Percentiles rank a stretch among this genome's conserved stretches.
These are phyloP conservation scores for Pythium inflatum DNA, from an alignment of 352 stramenopile genomes.

Conservation along the genomic window DNA sequence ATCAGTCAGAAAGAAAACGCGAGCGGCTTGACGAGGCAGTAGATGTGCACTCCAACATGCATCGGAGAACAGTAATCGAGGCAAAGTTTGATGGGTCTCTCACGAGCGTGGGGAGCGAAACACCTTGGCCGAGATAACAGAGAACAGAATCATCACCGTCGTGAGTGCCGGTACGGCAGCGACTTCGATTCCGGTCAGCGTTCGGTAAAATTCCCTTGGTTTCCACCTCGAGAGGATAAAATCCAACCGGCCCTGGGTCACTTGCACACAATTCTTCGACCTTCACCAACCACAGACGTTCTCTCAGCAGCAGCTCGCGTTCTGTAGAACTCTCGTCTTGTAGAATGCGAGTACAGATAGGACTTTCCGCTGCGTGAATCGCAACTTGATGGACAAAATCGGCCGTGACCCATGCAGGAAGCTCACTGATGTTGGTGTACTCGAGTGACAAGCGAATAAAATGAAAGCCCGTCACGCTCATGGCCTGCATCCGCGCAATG, in stretches of 20 bases:
- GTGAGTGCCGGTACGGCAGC: no score
- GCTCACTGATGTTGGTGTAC: conserved; percentile 7
- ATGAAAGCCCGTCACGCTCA: no score
- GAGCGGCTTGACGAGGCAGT: no score
- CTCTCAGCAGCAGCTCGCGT: not conserved
- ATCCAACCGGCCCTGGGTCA: not conserved
- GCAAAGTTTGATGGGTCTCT: no score
- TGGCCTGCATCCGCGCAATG: not conserved
- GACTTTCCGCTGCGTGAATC: not conserved
- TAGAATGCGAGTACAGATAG: not conserved
- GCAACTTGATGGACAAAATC: not conserved
- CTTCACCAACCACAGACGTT: conserved; percentile 5
- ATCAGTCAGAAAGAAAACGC: no score
- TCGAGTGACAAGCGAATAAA: not conserved
- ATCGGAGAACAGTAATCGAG: no score
- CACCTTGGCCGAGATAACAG: no score
- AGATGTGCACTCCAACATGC: no score
- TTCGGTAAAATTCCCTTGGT: no score
- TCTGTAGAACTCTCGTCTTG: conserved; percentile 2
- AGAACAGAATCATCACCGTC: no score
- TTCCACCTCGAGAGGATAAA: not conserved
- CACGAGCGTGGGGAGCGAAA: no score
- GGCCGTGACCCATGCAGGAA: conserved; percentile 7
- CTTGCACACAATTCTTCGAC: not conserved
- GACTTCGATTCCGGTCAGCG: no score